phyloP scores from a whole-genome alignment of 1,284 basidiomycete genomes.

The Grifola frondosa region DNA sequence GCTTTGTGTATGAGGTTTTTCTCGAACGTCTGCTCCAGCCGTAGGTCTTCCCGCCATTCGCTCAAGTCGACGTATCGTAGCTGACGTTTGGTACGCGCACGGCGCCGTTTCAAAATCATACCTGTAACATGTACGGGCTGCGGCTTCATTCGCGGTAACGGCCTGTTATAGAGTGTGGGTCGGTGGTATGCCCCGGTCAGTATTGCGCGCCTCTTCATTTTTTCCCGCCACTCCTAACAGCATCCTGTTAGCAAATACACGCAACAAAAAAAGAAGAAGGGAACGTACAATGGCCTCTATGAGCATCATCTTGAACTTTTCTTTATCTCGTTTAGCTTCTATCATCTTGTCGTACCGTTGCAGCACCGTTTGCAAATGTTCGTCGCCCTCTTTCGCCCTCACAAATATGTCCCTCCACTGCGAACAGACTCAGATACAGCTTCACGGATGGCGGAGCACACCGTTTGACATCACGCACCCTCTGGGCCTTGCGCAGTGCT shows the following conservation, averaged over 20 bases:
- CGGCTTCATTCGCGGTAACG: conserved; percentile 74
- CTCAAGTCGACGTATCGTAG: conserved; percentile 31
- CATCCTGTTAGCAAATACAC: not conserved
- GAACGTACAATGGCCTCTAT: conserved; percentile 51
- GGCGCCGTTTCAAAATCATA: conserved; percentile 65
- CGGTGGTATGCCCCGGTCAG: conserved; percentile 69
- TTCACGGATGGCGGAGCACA: conserved; percentile 26
- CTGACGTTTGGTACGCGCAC: conserved; percentile 47
- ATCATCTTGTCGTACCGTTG: conserved; percentile 57
- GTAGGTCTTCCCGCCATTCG: conserved; percentile 46
- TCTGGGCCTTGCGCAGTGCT: conserved; percentile 38
- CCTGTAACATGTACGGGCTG: conserved; percentile 68
- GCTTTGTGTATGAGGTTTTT: conserved; percentile 28
- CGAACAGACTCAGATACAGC: not conserved
- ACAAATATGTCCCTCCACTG: conserved; percentile 66
- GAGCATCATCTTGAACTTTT: conserved; percentile 44
- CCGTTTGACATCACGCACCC: conserved; percentile 47
- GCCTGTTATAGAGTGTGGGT: conserved; percentile 59
- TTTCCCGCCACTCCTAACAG: conserved; percentile 49
- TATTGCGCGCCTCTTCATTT: conserved; percentile 54
- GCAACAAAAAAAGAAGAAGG: not conserved
- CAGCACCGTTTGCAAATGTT: conserved; percentile 44
- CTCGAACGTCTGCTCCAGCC: conserved; percentile 59
- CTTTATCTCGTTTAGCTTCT: conserved; percentile 48
- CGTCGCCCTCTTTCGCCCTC: conserved; percentile 52